phyloP scores from a whole-genome alignment of 2,329 filamentous ascomycete species.

The Pseudogymnoascus sp. region DNA sequence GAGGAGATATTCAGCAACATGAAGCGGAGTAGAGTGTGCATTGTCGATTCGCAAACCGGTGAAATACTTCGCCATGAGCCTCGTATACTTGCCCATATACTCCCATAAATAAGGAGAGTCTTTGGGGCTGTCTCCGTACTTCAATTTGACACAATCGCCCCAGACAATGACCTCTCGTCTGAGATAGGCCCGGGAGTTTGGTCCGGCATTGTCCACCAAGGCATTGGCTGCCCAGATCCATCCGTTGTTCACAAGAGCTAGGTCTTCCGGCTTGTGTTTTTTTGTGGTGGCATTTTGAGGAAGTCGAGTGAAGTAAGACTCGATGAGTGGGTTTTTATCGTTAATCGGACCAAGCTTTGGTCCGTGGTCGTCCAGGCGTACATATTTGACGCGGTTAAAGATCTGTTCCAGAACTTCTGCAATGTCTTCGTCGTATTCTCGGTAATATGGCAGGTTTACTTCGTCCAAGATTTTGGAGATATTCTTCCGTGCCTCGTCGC shows the following conservation, averaged over 20 bases:
- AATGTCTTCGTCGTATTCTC: conserved; percentile 81
- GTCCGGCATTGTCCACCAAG: conserved; percentile 85
- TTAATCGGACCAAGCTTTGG: conserved; percentile 78
- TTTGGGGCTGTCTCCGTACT: conserved; percentile 70
- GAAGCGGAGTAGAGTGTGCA: conserved; percentile 90
- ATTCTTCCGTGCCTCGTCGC: conserved; percentile 45
- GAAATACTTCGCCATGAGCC: conserved; percentile 89
- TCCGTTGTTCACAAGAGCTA: conserved; percentile 88
- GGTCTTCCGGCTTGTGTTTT: conserved; percentile 65
- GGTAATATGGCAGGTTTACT: conserved; percentile 80
- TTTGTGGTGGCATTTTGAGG: conserved; percentile 70
- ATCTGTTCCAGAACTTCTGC: conserved; percentile 81
- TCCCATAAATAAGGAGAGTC: conserved; percentile 95
- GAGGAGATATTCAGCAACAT: conserved; percentile 88
- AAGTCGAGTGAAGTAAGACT: conserved; percentile 89
- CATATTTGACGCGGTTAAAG: conserved; percentile 91
- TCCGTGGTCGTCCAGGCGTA: conserved; percentile 84
- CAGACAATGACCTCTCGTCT: conserved; percentile 93
- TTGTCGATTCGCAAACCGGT: conserved; percentile 95
- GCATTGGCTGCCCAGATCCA: conserved; percentile 99
- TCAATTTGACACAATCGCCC: conserved; percentile 96
- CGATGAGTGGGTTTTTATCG: conserved; percentile 70
- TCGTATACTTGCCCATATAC: conserved; percentile 88
- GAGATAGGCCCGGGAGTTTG: conserved; percentile 86
- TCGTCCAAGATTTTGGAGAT: conserved; percentile 64